These are phyloP conservation scores for Potentilla sterilis DNA, from an alignment of 306 rosid genomes.

Conservation along the genomic window DNA sequence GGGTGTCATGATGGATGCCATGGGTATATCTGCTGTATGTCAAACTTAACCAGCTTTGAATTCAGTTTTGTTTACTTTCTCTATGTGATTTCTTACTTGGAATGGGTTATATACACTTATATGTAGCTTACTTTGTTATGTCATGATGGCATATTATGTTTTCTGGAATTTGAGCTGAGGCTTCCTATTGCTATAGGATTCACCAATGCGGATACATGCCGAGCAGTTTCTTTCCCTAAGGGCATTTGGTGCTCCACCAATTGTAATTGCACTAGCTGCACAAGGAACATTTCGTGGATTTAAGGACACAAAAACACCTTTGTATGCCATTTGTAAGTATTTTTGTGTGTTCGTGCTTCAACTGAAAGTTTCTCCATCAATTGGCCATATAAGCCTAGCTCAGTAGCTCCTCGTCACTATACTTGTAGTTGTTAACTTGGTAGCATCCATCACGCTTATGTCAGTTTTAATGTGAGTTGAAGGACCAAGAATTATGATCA, in stretches of 20 bases:
- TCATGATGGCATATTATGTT: background rate
- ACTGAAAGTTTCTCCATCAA: background rate
- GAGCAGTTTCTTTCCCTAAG: constrained; percentile 78
- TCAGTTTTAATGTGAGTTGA: background rate
- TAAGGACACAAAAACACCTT: constrained; percentile 86
- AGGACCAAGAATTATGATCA: background rate
- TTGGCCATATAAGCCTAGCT: background rate
- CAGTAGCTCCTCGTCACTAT: background rate
- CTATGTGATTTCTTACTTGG: background rate
- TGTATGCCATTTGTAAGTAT: constrained; percentile 81
- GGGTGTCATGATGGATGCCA: constrained; percentile 67
- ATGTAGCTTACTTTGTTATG: background rate
- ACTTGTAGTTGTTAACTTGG: background rate
- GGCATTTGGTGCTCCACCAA: constrained; percentile 89
- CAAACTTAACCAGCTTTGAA: constrained; percentile 35
- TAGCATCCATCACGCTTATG: background rate
- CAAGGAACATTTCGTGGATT: constrained; percentile 97
- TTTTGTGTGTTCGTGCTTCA: background rate
- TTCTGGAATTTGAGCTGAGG: background rate
- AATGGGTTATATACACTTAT: background rate
- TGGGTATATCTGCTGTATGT: constrained; percentile 96
- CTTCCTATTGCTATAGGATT: constrained; percentile 53
- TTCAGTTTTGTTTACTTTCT: background rate
- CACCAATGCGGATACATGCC: constrained; percentile 83
- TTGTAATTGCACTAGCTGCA: constrained; percentile 89